A percentile compares a stretch with the other conserved stretches of the same genome.
phyloP scores from a whole-genome alignment of 2,329 filamentous ascomycete genomes.

The Rhynchosporium graminicola region DNA sequence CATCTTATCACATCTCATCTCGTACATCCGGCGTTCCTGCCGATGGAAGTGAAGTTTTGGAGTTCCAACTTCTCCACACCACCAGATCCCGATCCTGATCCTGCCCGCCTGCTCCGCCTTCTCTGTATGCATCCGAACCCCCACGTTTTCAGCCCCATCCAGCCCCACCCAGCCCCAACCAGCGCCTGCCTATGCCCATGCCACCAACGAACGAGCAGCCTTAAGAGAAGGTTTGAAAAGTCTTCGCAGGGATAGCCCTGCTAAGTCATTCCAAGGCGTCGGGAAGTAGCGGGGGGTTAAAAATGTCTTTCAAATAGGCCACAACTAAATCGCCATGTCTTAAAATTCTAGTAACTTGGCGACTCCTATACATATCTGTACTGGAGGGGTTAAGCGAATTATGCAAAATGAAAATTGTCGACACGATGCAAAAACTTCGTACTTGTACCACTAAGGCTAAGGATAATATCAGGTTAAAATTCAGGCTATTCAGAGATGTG shows the following conservation, averaged over 20 bases:
- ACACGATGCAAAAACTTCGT: no score
- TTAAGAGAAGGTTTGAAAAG: background rate
- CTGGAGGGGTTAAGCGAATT: no score
- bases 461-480: no score
- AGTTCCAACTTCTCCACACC: slow-evolving; percentile 6
- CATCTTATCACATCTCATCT: no score
- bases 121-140: background rate
- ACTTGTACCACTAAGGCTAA: no score
- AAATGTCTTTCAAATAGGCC: no score
- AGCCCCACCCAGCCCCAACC: background rate
- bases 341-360: no score
- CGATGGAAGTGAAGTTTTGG: background rate
- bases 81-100: background rate
- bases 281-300: no score
- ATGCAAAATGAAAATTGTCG: no score
- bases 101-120: background rate
- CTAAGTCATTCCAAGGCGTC: background rate
- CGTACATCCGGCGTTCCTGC: slow-evolving; percentile 7
- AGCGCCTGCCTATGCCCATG: background rate
- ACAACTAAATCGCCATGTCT: no score
- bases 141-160: background rate
- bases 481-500: no score
- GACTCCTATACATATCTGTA: no score
- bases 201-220: background rate
- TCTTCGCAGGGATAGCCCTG: background rate